Evolutionary conservation across 768 basidiomycete species (phyloP), one percentile per base, ranked within the genome.

Genomic region (Neoboletus brunneissimus): DNA sequence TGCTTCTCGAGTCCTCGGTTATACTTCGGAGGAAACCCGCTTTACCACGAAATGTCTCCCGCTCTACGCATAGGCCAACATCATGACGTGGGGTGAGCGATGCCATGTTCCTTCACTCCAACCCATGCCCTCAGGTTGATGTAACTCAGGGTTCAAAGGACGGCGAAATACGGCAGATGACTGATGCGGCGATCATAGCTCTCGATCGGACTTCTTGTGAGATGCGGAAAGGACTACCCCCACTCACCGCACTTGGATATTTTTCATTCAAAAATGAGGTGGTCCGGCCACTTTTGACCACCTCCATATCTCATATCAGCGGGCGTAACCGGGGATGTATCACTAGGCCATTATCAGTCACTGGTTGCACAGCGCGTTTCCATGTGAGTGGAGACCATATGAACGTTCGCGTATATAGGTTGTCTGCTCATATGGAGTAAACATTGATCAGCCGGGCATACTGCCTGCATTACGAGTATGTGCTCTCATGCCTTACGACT

Each of bases 201-300:
- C 60, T 54, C 60, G 50, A 63, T 59, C 63, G 55, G 48, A 49
- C 54, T 57, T 64, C 45, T 54, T 51, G 56, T 65, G 52, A 57
- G 49, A 56, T 48, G 27, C 49, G 57, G 32, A 32, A 58, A 16
- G 44, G 51, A 44, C 56, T 49, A 37, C 45, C 37, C 49, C 42
- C 48, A 34, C 57, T 51, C 59, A 44, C 61, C 53, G 27, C 54
- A 61, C 54, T 53, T 44, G 67, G 63, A 37, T 52, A 60, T 70
- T 59, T 67, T 63, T 70, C 63, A 65, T 65, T 68, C 58, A 32
- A 46, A 62, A 58, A 54, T 8, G 53, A 60, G 60, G 48, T 51
- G 45, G 38, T 49, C 55, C 65, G 18, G 48, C 53, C 53, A 46
- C 48, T 34, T 53, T 35, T n/a, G 50, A 46, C 29, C n/a, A n/a